phyloP scores from a whole-genome alignment of 2,329 filamentous ascomycete species.

The Setomelanomma holmii region DNA sequence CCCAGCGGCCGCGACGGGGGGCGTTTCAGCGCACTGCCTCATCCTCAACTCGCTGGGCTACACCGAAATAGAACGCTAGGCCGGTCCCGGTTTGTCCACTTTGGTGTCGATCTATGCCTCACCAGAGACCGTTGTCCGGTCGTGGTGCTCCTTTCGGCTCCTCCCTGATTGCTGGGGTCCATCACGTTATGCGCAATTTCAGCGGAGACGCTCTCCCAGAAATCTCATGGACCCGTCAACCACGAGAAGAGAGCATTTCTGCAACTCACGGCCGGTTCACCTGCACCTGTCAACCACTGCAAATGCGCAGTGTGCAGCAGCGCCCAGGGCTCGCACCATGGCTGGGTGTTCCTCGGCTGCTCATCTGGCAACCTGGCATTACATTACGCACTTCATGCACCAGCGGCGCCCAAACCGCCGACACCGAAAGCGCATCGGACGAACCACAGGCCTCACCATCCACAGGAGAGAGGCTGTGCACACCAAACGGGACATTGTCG shows the following conservation, averaged over 20 bases:
- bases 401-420: conserved; percentile 11
- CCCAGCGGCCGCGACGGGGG: conserved; percentile 20
- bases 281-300: not conserved
- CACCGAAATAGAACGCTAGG: not conserved
- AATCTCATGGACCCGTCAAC: no score
- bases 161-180: not conserved
- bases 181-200: no score
- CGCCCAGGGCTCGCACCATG: not conserved
- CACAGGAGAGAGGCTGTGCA: conserved; percentile 26
- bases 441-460: conserved; percentile 16
- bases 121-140: not conserved
- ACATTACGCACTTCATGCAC: conserved; percentile 27
- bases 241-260: no score
- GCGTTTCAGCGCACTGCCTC: conserved; percentile 26
- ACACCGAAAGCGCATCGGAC: conserved; percentile 15
- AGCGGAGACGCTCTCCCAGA: no score
- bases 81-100: not conserved
- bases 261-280: not conserved
- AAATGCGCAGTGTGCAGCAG: not conserved
- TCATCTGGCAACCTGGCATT: conserved; percentile 13
- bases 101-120: not conserved
- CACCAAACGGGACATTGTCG: conserved; percentile 6
- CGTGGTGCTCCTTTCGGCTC: not conserved
- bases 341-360: not conserved
- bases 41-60: not conserved